Percentiles rank a stretch among this genome's conserved stretches.
Conservation (phyloP, 2,329 filamentous ascomycete genomes). For the Epichloe aotearoae region DNA sequence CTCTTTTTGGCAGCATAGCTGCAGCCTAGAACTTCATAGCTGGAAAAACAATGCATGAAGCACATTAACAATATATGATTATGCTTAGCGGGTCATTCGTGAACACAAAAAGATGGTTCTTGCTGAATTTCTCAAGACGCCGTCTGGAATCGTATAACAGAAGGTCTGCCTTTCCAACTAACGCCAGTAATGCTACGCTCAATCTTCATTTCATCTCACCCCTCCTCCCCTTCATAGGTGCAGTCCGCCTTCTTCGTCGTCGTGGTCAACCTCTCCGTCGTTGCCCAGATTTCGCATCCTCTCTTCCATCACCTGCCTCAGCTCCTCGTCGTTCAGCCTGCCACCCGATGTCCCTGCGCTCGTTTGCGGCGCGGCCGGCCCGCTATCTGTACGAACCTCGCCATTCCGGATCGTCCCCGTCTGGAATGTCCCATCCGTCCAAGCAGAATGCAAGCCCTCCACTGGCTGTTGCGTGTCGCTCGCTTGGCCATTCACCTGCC, state of each 20-base stretch:
- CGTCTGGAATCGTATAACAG: neutral
- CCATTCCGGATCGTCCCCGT: constrained; percentile 42
- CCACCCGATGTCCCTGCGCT: constrained; percentile 21
- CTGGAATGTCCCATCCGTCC: constrained; percentile 52
- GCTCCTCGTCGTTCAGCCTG: constrained; percentile 43
- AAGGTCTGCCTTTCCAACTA: neutral
- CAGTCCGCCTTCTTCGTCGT: constrained; percentile 40
- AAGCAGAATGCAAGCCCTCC: constrained; percentile 28
- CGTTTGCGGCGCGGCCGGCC: constrained; percentile 9
- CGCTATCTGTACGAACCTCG: constrained; percentile 30
- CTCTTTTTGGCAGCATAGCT: neutral
- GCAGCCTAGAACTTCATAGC: neutral
- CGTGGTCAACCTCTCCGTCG: constrained; percentile 22
- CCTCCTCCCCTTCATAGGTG: constrained; percentile 33
- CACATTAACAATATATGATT: neutral
- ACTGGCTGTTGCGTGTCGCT: neutral
- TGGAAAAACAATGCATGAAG: neutral
- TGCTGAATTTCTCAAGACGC: too few relatives aligned
- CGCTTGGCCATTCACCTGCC: neutral
- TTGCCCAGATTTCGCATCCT: constrained; percentile 33
- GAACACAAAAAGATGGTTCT: too few relatives aligned
- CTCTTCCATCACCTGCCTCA: constrained; percentile 41
- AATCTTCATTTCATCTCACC: neutral
- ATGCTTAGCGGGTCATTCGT: too few relatives aligned
- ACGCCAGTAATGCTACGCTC: constrained; percentile 1